Evolutionary conservation across 371 early-diverging fungal genomes (phyloP), one percentile per base, ranked within the genome.

Genomic region (Zopfochytrium polystomum): DNA sequence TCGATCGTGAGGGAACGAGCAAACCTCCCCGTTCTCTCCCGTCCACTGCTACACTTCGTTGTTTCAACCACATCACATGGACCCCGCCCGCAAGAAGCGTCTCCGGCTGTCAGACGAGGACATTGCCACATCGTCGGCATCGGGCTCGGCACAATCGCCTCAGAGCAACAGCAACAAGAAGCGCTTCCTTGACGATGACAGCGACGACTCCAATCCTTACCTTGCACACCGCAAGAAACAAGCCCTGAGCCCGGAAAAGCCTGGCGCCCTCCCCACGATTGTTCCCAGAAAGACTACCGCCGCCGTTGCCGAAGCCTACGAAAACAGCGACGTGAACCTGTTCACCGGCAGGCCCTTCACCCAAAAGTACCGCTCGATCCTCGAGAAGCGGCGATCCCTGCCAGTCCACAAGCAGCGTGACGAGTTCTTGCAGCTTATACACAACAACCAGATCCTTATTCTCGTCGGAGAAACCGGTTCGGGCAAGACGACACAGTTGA

Each of bases 401-500:
- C 98, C 97, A 0, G 88, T 93, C 25, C 93, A 72, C 73, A 89
- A 92, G 45, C 74, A 91, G 46, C 83, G 95, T n/a, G 71, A 81
- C 7, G 69, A 79, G 38, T 75, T 98, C 53, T 75, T 96, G 20
- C 76, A 90, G 53, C 96, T 95, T 18, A 82, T 98, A 13, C 71
- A 75, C 25, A 85, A 90, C 65, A 89, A 96, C 70, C 96, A 96
- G 78, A 82, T 95, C 54, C 63, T 96, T 68, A 84, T 97, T 58
- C 92, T 92, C 0, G 90, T 96, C 23, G 98, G 97, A 35, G 98
- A 98, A 60, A 99, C 99, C 2, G 99, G 99, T 5, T 95, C 97
- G 11, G 99, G 99, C 27, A 99, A 99, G 63, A 92, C 99, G 87
- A 94, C 99, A 4, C 99, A 99, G 76, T 99, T 97, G 67, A 76